These are phyloP conservation scores for Hordeum marinum DNA, from an alignment of 176 grass and related monocot species.

Conservation along the genomic window DNA sequence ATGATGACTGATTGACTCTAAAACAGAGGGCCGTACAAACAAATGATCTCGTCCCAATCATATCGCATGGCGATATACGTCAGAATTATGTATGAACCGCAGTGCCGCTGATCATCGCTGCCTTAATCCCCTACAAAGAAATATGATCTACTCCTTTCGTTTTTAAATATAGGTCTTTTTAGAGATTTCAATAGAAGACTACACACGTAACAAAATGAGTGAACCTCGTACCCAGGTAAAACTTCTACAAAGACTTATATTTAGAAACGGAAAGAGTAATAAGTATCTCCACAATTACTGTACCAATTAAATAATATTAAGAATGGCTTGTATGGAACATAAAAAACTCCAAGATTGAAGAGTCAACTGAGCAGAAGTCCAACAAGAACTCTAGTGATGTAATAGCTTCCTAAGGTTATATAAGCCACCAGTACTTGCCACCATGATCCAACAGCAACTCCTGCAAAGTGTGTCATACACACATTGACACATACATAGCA, in stretches of 20 bases:
- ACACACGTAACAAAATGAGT: no score
- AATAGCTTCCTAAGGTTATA: constrained; percentile 57
- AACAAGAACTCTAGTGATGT: constrained; percentile 41
- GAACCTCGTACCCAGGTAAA: no score
- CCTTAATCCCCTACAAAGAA: constrained; percentile 35
- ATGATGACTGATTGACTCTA: background rate
- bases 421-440: constrained; percentile 52
- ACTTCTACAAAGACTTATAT: no score
- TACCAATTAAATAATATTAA: background rate
- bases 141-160: background rate
- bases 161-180: no score
- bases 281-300: no score
- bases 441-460: constrained; percentile 52
- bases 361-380: constrained; percentile 39
- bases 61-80: constrained; percentile 7
- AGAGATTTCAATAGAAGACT: no score
- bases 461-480: background rate
- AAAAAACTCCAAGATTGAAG: constrained; percentile 32
- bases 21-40: background rate
- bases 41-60: constrained; percentile 42
- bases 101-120: constrained; percentile 50
- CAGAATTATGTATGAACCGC: constrained; percentile 37
- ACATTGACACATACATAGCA: no score
- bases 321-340: background rate
- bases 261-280: no score